Percentiles rank a stretch among this genome's conserved stretches.
These are phyloP conservation scores for Fonsecaea nubica DNA, from an alignment of 2,329 filamentous ascomycete genomes.

Conservation along the genomic window DNA sequence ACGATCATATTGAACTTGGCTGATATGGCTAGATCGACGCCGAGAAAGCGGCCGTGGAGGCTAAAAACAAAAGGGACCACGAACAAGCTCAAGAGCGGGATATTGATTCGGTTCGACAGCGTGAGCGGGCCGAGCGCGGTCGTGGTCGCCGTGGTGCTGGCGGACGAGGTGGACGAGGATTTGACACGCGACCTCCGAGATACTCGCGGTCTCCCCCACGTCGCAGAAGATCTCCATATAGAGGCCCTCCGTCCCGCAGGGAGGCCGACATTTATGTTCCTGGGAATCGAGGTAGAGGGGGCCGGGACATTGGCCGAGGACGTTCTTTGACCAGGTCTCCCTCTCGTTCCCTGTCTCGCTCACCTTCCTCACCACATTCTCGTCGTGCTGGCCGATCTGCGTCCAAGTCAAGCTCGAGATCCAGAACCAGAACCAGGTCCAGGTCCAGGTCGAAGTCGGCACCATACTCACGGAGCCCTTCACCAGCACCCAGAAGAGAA, in stretches of 20 bases:
- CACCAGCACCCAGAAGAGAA: slow-evolving; percentile 37
- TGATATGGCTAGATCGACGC: slow-evolving; percentile 50
- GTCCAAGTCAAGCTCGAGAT: slow-evolving; percentile 17
- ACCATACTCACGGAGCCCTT: slow-evolving; percentile 42
- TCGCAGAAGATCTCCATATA: slow-evolving; percentile 55
- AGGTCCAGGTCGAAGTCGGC: slow-evolving; percentile 22
- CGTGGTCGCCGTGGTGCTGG: slow-evolving; percentile 45
- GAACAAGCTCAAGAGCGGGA: slow-evolving; percentile 69
- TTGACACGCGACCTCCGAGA: slow-evolving; percentile 56
- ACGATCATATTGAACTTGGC: neutral
- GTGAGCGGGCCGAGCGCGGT: slow-evolving; percentile 48
- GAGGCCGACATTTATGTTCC: slow-evolving; percentile 66
- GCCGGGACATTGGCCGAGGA: slow-evolving; percentile 45
- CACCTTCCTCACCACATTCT: slow-evolving; percentile 47
- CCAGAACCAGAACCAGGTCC: slow-evolving; percentile 10
- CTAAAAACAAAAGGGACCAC: slow-evolving; percentile 54
- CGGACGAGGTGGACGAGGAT: slow-evolving; percentile 49
- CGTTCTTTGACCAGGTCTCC: slow-evolving; percentile 47
- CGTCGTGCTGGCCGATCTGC: slow-evolving; percentile 22
- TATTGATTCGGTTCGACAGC: slow-evolving; percentile 69
- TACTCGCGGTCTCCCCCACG: slow-evolving; percentile 61
- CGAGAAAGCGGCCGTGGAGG: slow-evolving; percentile 55
- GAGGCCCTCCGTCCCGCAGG: slow-evolving; percentile 55
- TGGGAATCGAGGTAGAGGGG: slow-evolving; percentile 46
- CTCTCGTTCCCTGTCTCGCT: slow-evolving; percentile 44